These are phyloP conservation scores for Rhodotorula sphaerocarpa DNA, from an alignment of 768 basidiomycete genomes.

Conservation along the genomic window DNA sequence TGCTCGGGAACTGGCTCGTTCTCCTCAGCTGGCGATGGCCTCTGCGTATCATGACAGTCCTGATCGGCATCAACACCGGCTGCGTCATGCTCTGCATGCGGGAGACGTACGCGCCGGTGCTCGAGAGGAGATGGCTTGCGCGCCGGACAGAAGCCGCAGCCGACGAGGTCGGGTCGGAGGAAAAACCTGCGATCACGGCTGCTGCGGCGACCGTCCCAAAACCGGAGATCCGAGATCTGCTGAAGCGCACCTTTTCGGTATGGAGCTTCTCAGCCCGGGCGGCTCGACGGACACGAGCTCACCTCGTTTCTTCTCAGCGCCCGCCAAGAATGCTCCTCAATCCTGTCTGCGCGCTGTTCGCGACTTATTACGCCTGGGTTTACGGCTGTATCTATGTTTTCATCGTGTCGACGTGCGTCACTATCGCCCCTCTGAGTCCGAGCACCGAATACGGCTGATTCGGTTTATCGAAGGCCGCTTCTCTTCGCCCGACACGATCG, in stretches of 20 bases:
- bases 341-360: slow-evolving; percentile 6
- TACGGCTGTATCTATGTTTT: slow-evolving; percentile 18
- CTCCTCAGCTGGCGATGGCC: slow-evolving; percentile 10
- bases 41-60: slow-evolving; percentile 9
- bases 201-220: too few relatives aligned
- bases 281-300: not conserved
- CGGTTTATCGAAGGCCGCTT: slow-evolving; percentile 1
- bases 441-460: too few relatives aligned
- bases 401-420: slow-evolving; percentile 1
- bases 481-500: slow-evolving; percentile 4
- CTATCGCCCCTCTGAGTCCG: too few relatives aligned
- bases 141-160: not conserved
- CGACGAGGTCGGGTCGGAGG: not conserved
- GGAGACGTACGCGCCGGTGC: slow-evolving; percentile 5
- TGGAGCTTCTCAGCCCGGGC: not conserved
- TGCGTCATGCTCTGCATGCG: not conserved
- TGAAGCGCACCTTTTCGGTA: slow-evolving; percentile 4
- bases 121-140: not conserved
- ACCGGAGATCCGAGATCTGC: not conserved
- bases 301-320: not conserved
- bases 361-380: slow-evolving; percentile 10
- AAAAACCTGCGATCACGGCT: not conserved
- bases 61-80: slow-evolving; percentile 3
- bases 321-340: slow-evolving; percentile 15
- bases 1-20: slow-evolving; percentile 13